Base-by-base conservation (phyloP, 805 yeast species). In the Barnettozyma sucrosica region DNA sequence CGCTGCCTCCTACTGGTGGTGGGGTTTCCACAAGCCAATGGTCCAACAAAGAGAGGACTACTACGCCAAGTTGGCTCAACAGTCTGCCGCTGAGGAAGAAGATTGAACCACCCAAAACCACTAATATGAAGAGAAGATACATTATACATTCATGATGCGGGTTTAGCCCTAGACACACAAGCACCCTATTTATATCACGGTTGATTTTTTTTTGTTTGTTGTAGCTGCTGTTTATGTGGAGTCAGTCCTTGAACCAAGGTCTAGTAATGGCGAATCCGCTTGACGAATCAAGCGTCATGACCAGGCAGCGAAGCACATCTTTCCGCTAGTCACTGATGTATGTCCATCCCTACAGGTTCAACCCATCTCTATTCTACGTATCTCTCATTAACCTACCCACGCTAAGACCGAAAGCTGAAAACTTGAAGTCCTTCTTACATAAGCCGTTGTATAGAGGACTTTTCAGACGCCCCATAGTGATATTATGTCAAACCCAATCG, bases 1-100 rank as follows among this genome's bases (percentile, higher is more conserved):
- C 36, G 77, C 81, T 62, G 89, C 83, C 52, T 72, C 76, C 55
- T 77, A 75, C 70, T 89, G 92, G 93, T 85, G 96, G 88, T 80
- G 81, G 78, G 86, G 80, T 25, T 74, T 70, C 79, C 97, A 90
- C 84, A 82, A 78, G 74, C 78, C 81, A 33, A 58, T 74, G 51
- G 85, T 87, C 49, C 76, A 75, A 56, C 76, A 72, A 63, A 86
- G 97, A 79, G 97, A 90, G 68, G 81, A 79, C 49, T 89, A 80
- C 80, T 90, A 90, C 71, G 63, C 63, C 43, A 51, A 59, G 36
- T 49, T 59, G 48, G 67, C 63, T 26, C 36, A 43, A 8, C 47
- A 49, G 40, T 37, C 51, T 33, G 50, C 49, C 32, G 43, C 46
- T 19, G 53, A 55, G 51, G 50, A 51, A 34, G 55, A 54, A 46